Conservation (phyloP, 176 grass and related monocot genomes). For the Tuctoria greenei region DNA sequence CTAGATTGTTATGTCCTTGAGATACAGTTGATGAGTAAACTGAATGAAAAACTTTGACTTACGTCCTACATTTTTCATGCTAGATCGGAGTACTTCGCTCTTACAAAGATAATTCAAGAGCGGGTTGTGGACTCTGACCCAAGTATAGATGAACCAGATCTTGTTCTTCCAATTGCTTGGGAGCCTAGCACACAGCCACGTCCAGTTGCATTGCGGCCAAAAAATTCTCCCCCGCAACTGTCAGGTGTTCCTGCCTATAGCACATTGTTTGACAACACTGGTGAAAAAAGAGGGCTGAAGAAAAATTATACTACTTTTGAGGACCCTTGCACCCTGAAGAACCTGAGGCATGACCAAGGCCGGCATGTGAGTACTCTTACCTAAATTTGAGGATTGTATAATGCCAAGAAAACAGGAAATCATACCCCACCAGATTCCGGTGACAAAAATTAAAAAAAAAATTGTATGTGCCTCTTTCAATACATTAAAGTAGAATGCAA, state of each 20-base stretch:
- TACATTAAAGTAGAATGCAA: not conserved
- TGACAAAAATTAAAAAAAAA: not conserved
- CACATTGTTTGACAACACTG: slow-evolving; percentile 27
- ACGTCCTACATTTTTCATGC: not conserved
- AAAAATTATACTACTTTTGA: slow-evolving; percentile 25
- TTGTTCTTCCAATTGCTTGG: slow-evolving; percentile 42
- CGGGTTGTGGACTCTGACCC: slow-evolving; percentile 44
- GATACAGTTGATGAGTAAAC: not conserved
- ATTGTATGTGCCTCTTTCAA: not conserved
- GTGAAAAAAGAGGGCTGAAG: slow-evolving; percentile 40
- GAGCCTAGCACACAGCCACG: not conserved
- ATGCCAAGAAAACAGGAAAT: not conserved
- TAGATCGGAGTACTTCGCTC: slow-evolving; percentile 61
- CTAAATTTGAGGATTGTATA: not conserved
- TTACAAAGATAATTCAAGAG: slow-evolving; percentile 66
- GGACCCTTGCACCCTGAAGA: slow-evolving; percentile 23
- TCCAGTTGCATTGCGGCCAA: slow-evolving; percentile 23
- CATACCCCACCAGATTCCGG: not conserved
- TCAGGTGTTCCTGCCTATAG: not conserved
- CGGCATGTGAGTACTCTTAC: slow-evolving; percentile 13
- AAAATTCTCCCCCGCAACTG: slow-evolving; percentile 20
- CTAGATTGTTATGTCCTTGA: not conserved
- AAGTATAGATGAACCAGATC: slow-evolving; percentile 1
- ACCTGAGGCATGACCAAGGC: slow-evolving; percentile 17
- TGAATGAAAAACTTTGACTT: slow-evolving; percentile 31